Evolutionary conservation across 2,329 filamentous ascomycete species (phyloP), one percentile per base, ranked within the genome.

Genomic region (Trichoderma sp.): DNA sequence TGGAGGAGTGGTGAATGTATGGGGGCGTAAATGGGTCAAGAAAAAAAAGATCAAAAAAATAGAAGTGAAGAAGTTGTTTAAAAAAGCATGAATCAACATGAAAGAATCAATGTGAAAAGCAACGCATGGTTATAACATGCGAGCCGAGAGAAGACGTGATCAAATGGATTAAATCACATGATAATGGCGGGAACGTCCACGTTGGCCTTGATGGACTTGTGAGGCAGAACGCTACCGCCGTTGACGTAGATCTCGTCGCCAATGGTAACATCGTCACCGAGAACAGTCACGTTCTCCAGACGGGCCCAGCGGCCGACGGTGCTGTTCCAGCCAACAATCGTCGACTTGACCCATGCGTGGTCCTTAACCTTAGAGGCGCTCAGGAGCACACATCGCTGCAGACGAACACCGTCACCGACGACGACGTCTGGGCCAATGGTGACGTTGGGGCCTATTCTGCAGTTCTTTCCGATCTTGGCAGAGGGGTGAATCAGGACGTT

Each of bases 121-220:
- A 38, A 50, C 74, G 50, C 62, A 65, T 60, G 66, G 9, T 35
- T 7, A 11, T n/a, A 16, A 14, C 24, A 71, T 56, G 38, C 38
- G 27, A 50, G 64, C 73, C 66, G 11, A 60, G 65, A 63, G 65
- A 63, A 73, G 33, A n/a, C 33, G 38, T 24, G 6, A 64, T 29
- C 12, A 64, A 21, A 73, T 60, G 38, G 35, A 66, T 18, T 50
- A 63, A 73, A 74, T 87, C 88, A 92, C 91, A 92, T 92, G 82
- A 92, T 92, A 79, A 92, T 92, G 77, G 91, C 90, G 29, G 91
- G 91, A 33, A 90, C 91, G 85, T 99, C 97, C 81, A 99, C 94
- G 85, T 99, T 99, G 82, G 93, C 91, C 91, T 98, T 98, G 90
- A 99, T 98, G 85, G 93, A 97, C 93, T 99, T 99, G 88, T 99